Percentiles rank a stretch among this genome's conserved stretches.
Conservation (phyloP, 345 rosid species). For the Aquilaria sinensis region DNA sequence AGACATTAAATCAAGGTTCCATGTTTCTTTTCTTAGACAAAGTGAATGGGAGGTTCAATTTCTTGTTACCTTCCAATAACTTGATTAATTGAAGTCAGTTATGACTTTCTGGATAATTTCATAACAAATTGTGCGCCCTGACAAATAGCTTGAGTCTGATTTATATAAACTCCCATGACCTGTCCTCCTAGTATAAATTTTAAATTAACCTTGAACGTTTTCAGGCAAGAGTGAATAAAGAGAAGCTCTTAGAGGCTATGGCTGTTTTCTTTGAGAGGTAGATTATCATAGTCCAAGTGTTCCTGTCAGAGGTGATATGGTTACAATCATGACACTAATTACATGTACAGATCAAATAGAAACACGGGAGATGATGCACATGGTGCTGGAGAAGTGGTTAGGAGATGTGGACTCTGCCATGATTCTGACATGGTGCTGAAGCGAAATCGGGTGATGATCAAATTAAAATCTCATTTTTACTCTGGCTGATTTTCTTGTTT, state of each 20-base stretch:
- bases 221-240: slow-evolving; percentile 76
- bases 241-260: slow-evolving; percentile 87
- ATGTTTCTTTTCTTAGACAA: no score
- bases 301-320: slow-evolving; percentile 7
- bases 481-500: slow-evolving; percentile 1
- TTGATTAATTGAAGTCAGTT: no score
- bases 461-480: not conserved
- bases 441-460: slow-evolving; percentile 61
- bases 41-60: no score
- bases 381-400: slow-evolving; percentile 58
- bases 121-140: no score
- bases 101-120: no score
- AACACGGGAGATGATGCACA: slow-evolving; percentile 48
- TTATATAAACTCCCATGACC: no score
- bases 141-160: no score
- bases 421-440: slow-evolving; percentile 88
- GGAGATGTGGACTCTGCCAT: slow-evolving; percentile 68
- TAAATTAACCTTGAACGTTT: slow-evolving; percentile 14
- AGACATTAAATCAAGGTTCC: no score
- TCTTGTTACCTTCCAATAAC: no score
- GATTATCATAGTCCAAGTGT: slow-evolving; percentile 12
- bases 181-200: not conserved
- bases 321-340: slow-evolving; percentile 12
- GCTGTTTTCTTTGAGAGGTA: slow-evolving; percentile 86
- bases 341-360: slow-evolving; percentile 50